Percentiles rank a stretch among this genome's conserved stretches.
These are phyloP conservation scores for Russula sp. DNA, from an alignment of 768 basidiomycete species.

Conservation along the genomic window DNA sequence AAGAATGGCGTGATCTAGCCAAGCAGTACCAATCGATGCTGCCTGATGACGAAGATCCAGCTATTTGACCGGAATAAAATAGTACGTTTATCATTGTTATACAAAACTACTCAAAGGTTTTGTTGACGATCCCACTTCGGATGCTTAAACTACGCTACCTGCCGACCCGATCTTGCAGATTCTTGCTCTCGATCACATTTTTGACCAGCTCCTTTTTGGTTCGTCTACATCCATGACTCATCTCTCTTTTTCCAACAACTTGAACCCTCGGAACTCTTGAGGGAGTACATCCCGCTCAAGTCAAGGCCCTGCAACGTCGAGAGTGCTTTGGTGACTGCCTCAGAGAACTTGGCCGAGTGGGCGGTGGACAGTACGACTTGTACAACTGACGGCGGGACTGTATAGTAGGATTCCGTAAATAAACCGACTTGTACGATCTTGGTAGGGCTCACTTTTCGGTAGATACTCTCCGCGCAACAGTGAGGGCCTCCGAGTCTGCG, in stretches of 20 bases:
- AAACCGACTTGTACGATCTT: neutral
- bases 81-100: conserved; percentile 3
- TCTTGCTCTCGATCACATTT: conserved; percentile 54
- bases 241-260: conserved; percentile 70
- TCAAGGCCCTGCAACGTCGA: conserved; percentile 54
- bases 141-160: neutral
- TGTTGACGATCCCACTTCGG: conserved; percentile 7
- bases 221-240: conserved; percentile 74
- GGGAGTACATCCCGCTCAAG: conserved; percentile 79
- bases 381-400: conserved; percentile 47
- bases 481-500: conserved; percentile 42
- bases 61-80: neutral
- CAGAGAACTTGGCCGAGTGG: conserved; percentile 95
- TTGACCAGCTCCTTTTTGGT: conserved; percentile 74
- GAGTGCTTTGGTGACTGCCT: conserved; percentile 84
- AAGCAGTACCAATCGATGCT: conserved; percentile 23
- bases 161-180: conserved; percentile 26
- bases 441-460: conserved; percentile 51
- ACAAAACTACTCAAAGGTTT: neutral
- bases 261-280: conserved; percentile 69
- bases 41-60: conserved; percentile 15
- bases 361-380: conserved; percentile 92
- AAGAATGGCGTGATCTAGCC: conserved; percentile 20
- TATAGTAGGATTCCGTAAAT: neutral
- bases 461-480: conserved; percentile 64